phyloP scores from a whole-genome alignment of 352 stramenopile genomes.

The Elongisporangium undulatum region DNA sequence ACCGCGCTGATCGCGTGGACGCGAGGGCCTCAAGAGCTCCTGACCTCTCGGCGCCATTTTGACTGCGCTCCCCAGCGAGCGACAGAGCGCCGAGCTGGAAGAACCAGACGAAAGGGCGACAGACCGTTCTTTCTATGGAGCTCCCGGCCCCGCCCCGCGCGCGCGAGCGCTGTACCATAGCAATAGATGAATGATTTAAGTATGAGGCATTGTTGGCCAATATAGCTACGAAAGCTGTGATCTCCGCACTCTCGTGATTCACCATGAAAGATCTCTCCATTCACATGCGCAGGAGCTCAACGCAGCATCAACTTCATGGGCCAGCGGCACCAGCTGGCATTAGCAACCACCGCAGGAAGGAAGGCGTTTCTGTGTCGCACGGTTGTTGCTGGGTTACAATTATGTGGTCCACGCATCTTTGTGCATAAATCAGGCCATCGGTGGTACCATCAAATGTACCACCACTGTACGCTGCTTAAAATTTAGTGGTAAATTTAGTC shows the following conservation, averaged over 20 bases:
- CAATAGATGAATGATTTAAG: neutral
- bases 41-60: neutral
- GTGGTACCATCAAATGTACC: neutral
- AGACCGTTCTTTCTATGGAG: neutral
- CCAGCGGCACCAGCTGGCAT: neutral
- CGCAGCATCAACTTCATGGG: neutral
- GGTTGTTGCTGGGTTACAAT: neutral
- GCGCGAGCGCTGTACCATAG: constrained; percentile 12
- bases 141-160: neutral
- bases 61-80: neutral
- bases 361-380: neutral
- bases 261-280: neutral
- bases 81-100: neutral
- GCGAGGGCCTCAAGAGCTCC: neutral
- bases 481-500: neutral
- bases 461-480: neutral
- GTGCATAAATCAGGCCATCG: neutral
- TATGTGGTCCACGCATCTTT: neutral
- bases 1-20: neutral
- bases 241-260: neutral
- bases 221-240: neutral
- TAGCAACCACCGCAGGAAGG: neutral
- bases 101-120: neutral
- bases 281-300: neutral
- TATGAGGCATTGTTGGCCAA: constrained; percentile 4